Evolutionary conservation across 2,329 filamentous ascomycete species (phyloP).

Genomic region (Huntiella savannae): DNA sequence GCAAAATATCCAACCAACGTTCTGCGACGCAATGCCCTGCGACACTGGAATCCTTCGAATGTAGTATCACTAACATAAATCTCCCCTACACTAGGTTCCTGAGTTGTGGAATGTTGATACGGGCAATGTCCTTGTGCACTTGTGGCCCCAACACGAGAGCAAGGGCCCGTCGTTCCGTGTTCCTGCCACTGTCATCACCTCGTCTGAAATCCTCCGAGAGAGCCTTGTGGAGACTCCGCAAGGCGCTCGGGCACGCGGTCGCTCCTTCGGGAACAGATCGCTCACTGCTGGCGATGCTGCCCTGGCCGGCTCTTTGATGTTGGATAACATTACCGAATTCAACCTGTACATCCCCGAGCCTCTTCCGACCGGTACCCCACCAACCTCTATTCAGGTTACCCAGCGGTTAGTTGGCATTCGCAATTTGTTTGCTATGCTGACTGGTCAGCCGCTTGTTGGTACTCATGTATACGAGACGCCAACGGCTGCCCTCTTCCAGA

Average conservation of each 20-base stretch:
- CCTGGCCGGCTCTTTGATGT: constrained; percentile 17
- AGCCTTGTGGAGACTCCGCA: constrained; percentile 20
- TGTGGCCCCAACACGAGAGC: constrained; percentile 32
- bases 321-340: constrained; percentile 23
- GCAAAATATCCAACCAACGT: too few species aligned
- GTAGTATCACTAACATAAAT: constrained; percentile 2
- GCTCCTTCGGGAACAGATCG: constrained; percentile 29
- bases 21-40: neutral
- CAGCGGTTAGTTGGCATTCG: constrained; percentile 39
- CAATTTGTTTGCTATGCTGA: constrained; percentile 48
- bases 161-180: constrained; percentile 42
- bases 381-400: constrained; percentile 15
- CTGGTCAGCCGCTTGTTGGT: constrained; percentile 41
- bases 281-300: constrained; percentile 29
- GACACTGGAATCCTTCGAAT: neutral
- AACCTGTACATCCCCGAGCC: constrained; percentile 34
- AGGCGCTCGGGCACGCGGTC: constrained; percentile 15
- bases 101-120: constrained; percentile 43
- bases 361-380: constrained; percentile 17
- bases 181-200: constrained; percentile 31
- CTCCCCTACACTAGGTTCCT: constrained; percentile 28
- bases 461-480: constrained; percentile 32
- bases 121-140: constrained; percentile 37
- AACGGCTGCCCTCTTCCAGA: constrained; percentile 35
- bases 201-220: constrained; percentile 35